Percentiles rank a stretch among this genome's conserved stretches.
Evolutionary conservation across 2,329 filamentous ascomycete species (phyloP).

Genomic region (Ceratocystis cacaofunesta): DNA sequence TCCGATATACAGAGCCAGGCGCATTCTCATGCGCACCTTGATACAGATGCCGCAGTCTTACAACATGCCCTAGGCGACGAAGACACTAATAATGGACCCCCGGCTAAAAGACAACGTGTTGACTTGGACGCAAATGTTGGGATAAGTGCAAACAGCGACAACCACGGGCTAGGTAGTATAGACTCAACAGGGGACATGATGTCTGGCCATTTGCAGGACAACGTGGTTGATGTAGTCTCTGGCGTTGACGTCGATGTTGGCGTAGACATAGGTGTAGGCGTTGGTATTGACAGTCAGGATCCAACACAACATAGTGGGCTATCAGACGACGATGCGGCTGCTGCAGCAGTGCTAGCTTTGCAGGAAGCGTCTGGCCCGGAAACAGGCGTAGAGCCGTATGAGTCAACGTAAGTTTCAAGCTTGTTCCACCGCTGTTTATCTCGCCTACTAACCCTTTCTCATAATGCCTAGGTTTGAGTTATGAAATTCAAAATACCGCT

Average conservation of each 20-base stretch:
- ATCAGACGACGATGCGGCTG: slow-evolving; percentile 3
- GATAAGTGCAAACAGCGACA: not conserved
- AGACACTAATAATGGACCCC: not conserved
- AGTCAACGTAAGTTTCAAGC: not conserved
- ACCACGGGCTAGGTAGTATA: not conserved
- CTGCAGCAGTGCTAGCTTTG: not conserved
- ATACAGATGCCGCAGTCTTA: not conserved
- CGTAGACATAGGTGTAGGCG: not conserved
- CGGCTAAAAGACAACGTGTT: not conserved
- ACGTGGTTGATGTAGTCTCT: not conserved
- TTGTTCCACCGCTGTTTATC: not conserved
- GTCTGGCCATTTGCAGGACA: not conserved
- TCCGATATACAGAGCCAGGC: not conserved
- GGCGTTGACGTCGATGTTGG: not conserved
- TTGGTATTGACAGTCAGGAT: not conserved
- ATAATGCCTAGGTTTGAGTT: not conserved
- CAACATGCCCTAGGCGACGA: not conserved
- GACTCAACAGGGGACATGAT: not conserved
- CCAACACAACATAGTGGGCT: not conserved
- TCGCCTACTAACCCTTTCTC: not conserved
- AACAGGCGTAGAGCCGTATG: slow-evolving; percentile 5
- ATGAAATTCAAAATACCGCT: not conserved
- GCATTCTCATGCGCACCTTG: not conserved
- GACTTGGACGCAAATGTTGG: not conserved
- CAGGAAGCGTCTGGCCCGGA: slow-evolving; percentile 3